These are phyloP conservation scores for Melocanna baccifera DNA, from an alignment of 176 grass and related monocot species.

Conservation along the genomic window DNA sequence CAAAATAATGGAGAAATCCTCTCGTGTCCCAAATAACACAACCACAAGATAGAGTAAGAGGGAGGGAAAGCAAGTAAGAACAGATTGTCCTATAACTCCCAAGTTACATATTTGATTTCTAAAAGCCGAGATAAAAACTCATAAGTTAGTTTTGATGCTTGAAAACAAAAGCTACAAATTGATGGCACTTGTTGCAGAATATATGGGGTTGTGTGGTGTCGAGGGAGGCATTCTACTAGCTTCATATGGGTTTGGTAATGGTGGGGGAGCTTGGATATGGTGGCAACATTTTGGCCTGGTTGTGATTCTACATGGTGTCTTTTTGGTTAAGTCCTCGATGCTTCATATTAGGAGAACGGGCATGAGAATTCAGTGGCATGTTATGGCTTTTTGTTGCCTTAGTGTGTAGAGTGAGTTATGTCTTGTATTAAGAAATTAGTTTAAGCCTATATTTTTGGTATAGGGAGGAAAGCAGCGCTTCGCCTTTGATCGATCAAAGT, in stretches of 20 bases:
- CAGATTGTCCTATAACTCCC: too few relatives aligned
- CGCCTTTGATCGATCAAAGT: background rate
- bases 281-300: constrained; percentile 6
- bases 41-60: too few relatives aligned
- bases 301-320: background rate
- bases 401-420: background rate
- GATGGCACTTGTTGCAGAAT: constrained; percentile 11
- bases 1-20: too few relatives aligned
- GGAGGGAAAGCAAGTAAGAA: too few relatives aligned
- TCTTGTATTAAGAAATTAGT: background rate
- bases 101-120: too few relatives aligned
- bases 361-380: background rate
- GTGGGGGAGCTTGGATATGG: constrained; percentile 3
- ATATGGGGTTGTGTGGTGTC: background rate
- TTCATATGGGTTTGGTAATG: constrained; percentile 17
- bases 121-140: too few relatives aligned
- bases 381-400: background rate
- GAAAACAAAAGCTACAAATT: constrained; percentile 26
- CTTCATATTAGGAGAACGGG: background rate
- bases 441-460: background rate
- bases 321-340: background rate
- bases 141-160: constrained; percentile 36
- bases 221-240: constrained; percentile 12
- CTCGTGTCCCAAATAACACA: too few relatives aligned
- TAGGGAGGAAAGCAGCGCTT: background rate